These are phyloP conservation scores for Malus hybrid DNA, from an alignment of 331 rosid species.

Conservation along the genomic window DNA sequence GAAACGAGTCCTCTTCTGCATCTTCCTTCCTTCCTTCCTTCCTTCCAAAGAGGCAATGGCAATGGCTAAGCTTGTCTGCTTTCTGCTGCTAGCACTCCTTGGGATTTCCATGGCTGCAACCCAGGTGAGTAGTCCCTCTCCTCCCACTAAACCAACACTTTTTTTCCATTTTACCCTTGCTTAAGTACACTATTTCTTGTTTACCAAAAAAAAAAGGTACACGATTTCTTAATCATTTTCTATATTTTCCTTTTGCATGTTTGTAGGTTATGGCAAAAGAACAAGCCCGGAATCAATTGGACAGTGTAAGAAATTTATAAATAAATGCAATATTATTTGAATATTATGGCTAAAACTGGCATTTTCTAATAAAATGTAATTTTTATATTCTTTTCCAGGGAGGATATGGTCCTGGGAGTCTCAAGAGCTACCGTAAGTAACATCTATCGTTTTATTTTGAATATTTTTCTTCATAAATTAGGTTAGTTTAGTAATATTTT, in stretches of 20 bases:
- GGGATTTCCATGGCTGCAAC: slow-evolving; percentile 40
- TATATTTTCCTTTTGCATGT: not conserved
- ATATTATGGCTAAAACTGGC: not conserved
- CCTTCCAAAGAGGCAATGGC: slow-evolving; percentile 11
- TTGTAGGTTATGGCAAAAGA: slow-evolving; percentile 33
- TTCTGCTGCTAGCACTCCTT: slow-evolving; percentile 38
- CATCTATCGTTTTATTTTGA: not conserved
- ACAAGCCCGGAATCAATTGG: slow-evolving; percentile 34
- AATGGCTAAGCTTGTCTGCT: slow-evolving; percentile 34
- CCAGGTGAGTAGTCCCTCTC: not conserved
- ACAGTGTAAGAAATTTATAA: slow-evolving; percentile 27
- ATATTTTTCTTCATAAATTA: not conserved
- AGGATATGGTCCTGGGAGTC: slow-evolving; percentile 48
- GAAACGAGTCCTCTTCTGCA: not conserved
- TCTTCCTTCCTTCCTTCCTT: not conserved
- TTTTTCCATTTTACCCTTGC: too few species aligned
- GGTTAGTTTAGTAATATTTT: not conserved
- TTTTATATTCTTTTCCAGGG: slow-evolving; percentile 20
- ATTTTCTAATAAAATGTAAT: not conserved
- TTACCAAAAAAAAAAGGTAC: not conserved
- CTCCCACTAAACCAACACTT: not conserved
- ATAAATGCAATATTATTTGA: not conserved
- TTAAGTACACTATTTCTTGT: too few species aligned
- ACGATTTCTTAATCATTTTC: not conserved
- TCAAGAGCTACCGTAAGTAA: slow-evolving; percentile 36